Evolutionary conservation across 2,329 filamentous ascomycete species (phyloP).

Genomic region (Penicillium occitanis): DNA sequence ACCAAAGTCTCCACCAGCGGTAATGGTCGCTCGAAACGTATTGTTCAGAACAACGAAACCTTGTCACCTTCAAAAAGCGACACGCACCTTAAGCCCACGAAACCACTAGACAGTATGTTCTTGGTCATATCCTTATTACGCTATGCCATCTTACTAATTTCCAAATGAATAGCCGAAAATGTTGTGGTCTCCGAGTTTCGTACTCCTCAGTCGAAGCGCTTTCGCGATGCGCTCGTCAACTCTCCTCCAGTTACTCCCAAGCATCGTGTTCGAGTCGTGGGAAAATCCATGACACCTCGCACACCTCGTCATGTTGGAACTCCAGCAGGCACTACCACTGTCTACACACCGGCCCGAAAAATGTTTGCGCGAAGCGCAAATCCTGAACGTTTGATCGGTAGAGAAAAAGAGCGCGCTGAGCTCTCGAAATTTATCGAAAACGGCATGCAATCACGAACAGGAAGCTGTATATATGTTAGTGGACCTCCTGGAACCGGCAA

Average conservation of each 20-base stretch:
- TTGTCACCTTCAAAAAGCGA: conserved; percentile 51
- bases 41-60: conserved; percentile 42
- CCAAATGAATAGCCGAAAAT: conserved; percentile 43
- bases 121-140: neutral
- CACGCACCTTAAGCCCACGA: conserved; percentile 43
- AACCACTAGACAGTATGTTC: conserved; percentile 38
- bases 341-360: conserved; percentile 85
- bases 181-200: conserved; percentile 43
- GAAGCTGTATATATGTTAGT: conserved; percentile 90
- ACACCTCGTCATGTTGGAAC: conserved; percentile 76
- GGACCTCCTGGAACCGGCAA: conserved; percentile 96
- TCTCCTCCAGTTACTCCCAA: conserved; percentile 74
- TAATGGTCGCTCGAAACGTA: conserved; percentile 52
- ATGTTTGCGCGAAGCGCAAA: conserved; percentile 78
- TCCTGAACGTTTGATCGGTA: conserved; percentile 72
- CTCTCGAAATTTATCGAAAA: conserved; percentile 68
- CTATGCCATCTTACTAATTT: neutral
- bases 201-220: conserved; percentile 56
- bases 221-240: conserved; percentile 73
- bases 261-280: conserved; percentile 75
- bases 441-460: conserved; percentile 59
- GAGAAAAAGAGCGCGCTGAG: conserved; percentile 67
- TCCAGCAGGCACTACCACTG: conserved; percentile 62
- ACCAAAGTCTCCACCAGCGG: conserved; percentile 29
- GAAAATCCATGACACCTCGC: conserved; percentile 71